Evolutionary conservation across 257 asterid genomes (phyloP), one percentile per base, ranked within the genome.

Genomic region (Salvia miltiorrhiza): DNA sequence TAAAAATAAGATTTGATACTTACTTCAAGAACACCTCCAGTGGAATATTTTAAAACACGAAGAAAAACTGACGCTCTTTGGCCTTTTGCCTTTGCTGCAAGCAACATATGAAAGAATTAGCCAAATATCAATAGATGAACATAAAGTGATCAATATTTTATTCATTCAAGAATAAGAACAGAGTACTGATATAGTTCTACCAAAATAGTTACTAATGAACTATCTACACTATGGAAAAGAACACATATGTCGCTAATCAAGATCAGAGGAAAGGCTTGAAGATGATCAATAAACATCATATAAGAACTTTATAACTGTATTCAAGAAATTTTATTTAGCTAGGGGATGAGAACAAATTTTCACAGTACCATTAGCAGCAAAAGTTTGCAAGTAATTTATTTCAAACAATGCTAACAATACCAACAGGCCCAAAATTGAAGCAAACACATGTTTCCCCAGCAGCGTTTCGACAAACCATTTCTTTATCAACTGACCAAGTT

Each of bases 21-120:
- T 74, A 93, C 99, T 88, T 94, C 97, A 63, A 94, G 97, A 80
- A 89, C 90, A 70, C 97, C 97, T 59, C 97, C 99, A 68, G 77
- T 84, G 6, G 99, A 89, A 88, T 94, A 89, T 63, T 94, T 94
- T 58, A 94, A 69, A 69, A 94, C 99, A 73, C 91, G 97, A 35
- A 94, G 96, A 84, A 91, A 91, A 74, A 92, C 97, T 83, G 85
- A 85, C 60, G 86, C 76, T 69, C 81, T 80, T 72, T 77, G 95
- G 37, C 76, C 89, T 82, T 94, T 86, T 47, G 79, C 82, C 88
- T 87, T 86, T 50, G 87, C 99, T 91, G 95, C 81, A 89, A 69
- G 14, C 54, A 72, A 76, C 49, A 65, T 23, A 49, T 59, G 56
- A 39, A 53, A 61, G 19, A 14, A 74, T 26, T 56, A 30, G 40